Evolutionary conservation across 768 basidiomycete genomes (phyloP).

Genomic region (Mycena albidolilacea): DNA sequence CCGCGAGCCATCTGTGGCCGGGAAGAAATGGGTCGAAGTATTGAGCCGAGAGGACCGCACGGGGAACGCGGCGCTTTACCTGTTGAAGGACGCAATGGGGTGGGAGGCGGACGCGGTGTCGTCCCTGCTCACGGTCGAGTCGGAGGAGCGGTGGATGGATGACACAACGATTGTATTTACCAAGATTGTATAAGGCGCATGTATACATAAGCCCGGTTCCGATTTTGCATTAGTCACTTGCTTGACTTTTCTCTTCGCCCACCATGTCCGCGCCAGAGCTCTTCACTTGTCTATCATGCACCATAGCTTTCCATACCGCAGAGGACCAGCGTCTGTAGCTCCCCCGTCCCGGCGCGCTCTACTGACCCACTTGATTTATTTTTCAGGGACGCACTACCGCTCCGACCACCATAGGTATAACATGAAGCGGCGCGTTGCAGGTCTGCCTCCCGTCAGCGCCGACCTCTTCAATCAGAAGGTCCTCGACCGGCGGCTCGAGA

Average conservation of each 20-base stretch:
- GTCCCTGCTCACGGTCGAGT: slow-evolving; percentile 64
- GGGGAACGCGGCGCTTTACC: slow-evolving; percentile 53
- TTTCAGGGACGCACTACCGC: slow-evolving; percentile 86
- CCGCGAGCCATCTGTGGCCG: slow-evolving; percentile 43
- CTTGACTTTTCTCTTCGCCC: not conserved
- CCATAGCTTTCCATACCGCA: slow-evolving; percentile 86
- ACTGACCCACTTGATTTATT: slow-evolving; percentile 20
- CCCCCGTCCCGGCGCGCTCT: slow-evolving; percentile 3
- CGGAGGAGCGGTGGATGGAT: slow-evolving; percentile 67
- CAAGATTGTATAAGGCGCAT: slow-evolving; percentile 1
- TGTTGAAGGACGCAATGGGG: slow-evolving; percentile 63
- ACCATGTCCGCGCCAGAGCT: slow-evolving; percentile 57
- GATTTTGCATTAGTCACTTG: slow-evolving; percentile 15
- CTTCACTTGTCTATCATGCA: slow-evolving; percentile 93
- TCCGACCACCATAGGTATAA: slow-evolving; percentile 98
- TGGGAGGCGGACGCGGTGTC: slow-evolving; percentile 61
- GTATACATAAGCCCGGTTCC: not conserved
- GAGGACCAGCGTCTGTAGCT: slow-evolving; percentile 84
- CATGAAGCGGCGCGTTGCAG: slow-evolving; percentile 95
- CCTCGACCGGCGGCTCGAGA: slow-evolving; percentile 82
- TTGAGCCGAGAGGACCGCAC: slow-evolving; percentile 43
- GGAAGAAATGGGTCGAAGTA: slow-evolving; percentile 54
- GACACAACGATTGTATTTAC: slow-evolving; percentile 68
- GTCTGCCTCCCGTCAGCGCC: slow-evolving; percentile 86
- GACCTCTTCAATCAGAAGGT: slow-evolving; percentile 91